Evolutionary conservation across 176 grass and related monocot species (phyloP), one percentile per base, ranked within the genome.

Genomic region (Rhipidocladum racemiflorum): DNA sequence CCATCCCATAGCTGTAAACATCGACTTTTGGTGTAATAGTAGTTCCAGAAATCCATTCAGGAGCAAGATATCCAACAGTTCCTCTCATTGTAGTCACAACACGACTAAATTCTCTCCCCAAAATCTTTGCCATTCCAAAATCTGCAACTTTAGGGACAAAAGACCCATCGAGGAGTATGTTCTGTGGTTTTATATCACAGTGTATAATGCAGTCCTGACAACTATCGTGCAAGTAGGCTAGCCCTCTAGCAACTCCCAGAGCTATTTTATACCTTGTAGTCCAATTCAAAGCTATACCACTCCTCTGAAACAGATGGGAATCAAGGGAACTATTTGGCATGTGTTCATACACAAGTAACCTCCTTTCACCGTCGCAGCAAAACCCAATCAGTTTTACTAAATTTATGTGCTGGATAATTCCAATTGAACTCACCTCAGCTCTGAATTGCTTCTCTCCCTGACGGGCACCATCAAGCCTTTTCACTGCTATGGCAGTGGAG

Each of bases 171-270:
- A 82, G 80, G 35, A 82, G 67, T 24, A 82, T 82, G 20, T 81
- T 82, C 17, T 82, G 39, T 3, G 67, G 79, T 28, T 82, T 82
- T 3, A 82, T 34, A 23, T 82, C 80, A 49, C 67, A 72, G 12
- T 82, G 80, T 72, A 82, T 82, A 21, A 82, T 82, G 27, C 70
- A 82, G 20, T 82, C 40, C 12, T 44, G 85, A 25, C 91, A 89
- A 23, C 83, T 67, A 51, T 92, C 91, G n/a, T 92, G 91, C 36
- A 92, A 70, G 69, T 89, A 92, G 25, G 71, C 70, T 72, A 89
- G 66, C 17, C 91, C 87, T 70, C 84, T 83, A 7, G 75, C 85
- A 54, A 83, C 69, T 78, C 76, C 91, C 18, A 89, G 38, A 28
- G 84, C 76, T 57, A 92, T 87, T 76, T 66, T 38, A 23, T 92